phyloP scores from a whole-genome alignment of 2,329 filamentous ascomycete genomes.

The Penicillium glabrum region DNA sequence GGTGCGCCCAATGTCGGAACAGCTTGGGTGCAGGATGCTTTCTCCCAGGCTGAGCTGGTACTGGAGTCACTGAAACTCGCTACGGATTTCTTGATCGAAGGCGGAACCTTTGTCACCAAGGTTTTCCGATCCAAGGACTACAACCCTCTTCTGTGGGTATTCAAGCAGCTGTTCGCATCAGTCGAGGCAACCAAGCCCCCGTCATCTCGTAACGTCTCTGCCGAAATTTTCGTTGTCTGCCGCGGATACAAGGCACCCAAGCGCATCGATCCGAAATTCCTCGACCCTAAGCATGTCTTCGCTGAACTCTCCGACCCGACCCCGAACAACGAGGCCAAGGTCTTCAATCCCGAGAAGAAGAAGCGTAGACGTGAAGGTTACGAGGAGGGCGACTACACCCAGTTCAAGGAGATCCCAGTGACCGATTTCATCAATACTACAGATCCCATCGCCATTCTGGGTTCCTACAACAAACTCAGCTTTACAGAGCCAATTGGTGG shows the following conservation, averaged over 20 bases:
- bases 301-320: conserved; percentile 82
- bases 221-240: conserved; percentile 98
- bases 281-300: conserved; percentile 87
- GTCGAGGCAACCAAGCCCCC: conserved; percentile 98
- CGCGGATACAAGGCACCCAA: conserved; percentile 94
- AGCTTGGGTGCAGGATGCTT: conserved; percentile 97
- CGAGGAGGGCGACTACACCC: conserved; percentile 90
- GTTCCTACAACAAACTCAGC: conserved; percentile 76
- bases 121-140: conserved; percentile 97
- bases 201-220: conserved; percentile 91
- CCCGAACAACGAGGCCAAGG: conserved; percentile 95
- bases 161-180: conserved; percentile 92
- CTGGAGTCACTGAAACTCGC: conserved; percentile 90
- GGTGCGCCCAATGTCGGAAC: conserved; percentile 97
- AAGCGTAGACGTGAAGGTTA: conserved; percentile 98
- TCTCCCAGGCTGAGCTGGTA: conserved; percentile 91
- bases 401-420: conserved; percentile 84
- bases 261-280: conserved; percentile 84
- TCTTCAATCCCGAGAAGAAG: conserved; percentile 96
- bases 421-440: conserved; percentile 92
- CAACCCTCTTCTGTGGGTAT: conserved; percentile 92
- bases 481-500: conserved; percentile 78
- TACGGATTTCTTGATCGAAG: conserved; percentile 85
- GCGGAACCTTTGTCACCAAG: conserved; percentile 94
- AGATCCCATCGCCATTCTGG: conserved; percentile 91